phyloP scores from a whole-genome alignment of 306 rosid species.

The Cicer chorassanicum region DNA sequence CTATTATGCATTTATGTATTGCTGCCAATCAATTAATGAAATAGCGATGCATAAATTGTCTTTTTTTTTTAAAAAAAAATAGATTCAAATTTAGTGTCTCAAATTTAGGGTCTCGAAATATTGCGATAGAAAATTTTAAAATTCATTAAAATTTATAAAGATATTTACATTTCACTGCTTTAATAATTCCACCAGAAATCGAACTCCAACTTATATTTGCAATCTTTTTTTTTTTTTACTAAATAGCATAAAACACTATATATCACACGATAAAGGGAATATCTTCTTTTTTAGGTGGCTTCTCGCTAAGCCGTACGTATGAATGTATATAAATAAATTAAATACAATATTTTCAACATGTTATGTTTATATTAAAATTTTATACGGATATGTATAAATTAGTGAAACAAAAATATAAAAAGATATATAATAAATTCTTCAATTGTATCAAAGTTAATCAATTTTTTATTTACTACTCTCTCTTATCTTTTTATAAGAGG shows the following conservation, averaged over 20 bases:
- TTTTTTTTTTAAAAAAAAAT: not conserved
- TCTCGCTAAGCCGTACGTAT: not conserved
- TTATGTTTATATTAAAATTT: not conserved
- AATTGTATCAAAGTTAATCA: no score
- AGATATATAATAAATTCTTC: not conserved
- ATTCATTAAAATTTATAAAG: no score
- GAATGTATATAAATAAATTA: not conserved
- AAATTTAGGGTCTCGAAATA: no score
- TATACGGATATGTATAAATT: not conserved
- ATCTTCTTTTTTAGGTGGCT: not conserved
- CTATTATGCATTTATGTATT: conserved; percentile 12
- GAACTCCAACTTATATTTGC: no score
- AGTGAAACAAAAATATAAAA: not conserved
- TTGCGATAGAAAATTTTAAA: no score
- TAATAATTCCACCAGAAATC: no score
- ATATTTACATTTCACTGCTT: no score
- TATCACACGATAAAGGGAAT: not conserved
- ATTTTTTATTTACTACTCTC: no score
- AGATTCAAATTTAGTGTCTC: no score
- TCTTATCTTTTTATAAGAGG: no score
- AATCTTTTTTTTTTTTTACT: no score
- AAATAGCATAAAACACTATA: not conserved
- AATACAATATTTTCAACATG: not conserved
- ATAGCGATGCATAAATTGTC: conserved; percentile 8
- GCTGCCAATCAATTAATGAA: conserved; percentile 6